Conservation (phyloP, 2,329 filamentous ascomycete species). For the Botrytis galanthina region DNA sequence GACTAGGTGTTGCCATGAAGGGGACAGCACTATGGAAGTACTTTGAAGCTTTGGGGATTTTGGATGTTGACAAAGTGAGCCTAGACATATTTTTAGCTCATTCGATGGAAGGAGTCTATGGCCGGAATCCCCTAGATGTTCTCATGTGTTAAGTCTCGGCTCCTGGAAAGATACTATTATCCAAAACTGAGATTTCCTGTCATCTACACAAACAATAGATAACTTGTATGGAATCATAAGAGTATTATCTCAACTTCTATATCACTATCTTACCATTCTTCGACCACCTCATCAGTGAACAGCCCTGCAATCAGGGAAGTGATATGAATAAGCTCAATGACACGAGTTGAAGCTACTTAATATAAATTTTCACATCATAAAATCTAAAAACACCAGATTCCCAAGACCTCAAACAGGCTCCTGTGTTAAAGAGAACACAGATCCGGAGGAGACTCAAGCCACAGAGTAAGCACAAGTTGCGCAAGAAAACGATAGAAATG, state of each 20-base stretch:
- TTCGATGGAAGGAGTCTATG: not conserved
- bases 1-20: not conserved
- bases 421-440: not conserved
- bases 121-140: not conserved
- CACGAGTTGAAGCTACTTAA: not conserved
- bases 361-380: no score
- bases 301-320: not conserved
- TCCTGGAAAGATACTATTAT: no score
- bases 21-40: no score
- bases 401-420: not conserved
- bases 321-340: not conserved
- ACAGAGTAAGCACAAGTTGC: no score
- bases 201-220: not conserved
- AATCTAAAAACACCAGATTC: not conserved
- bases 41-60: no score
- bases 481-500: no score
- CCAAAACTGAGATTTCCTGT: not conserved
- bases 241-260: not conserved
- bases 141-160: not conserved
- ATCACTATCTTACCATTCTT: not conserved
- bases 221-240: not conserved
- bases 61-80: no score
- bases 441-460: rapidly evolving
- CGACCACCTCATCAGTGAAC: not conserved
- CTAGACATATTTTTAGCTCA: not conserved